These are phyloP conservation scores for Sindora glabra DNA, from an alignment of 306 rosid genomes.

Conservation along the genomic window DNA sequence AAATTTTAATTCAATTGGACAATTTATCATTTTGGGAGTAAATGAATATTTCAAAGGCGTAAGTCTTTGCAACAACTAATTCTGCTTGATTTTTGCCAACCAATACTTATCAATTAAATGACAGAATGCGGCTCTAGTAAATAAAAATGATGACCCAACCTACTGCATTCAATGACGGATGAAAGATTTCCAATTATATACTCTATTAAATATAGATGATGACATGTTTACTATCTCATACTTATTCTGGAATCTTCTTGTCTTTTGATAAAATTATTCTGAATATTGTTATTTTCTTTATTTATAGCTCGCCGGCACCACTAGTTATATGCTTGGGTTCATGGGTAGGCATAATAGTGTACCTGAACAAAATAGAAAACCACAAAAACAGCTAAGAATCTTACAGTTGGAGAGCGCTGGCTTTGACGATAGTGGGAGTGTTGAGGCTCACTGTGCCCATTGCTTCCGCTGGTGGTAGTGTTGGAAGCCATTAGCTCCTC, in stretches of 20 bases:
- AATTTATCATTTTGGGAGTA: too few relatives aligned
- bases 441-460: slow-evolving; percentile 34
- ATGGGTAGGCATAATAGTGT: background rate
- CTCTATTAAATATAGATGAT: too few relatives aligned
- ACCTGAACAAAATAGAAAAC: background rate
- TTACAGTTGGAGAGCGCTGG: slow-evolving; percentile 71
- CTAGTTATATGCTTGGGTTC: background rate
- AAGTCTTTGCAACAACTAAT: too few relatives aligned
- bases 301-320: slow-evolving; percentile 1
- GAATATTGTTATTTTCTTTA: background rate
- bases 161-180: background rate
- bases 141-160: too few relatives aligned
- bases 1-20: too few relatives aligned
- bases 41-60: too few relatives aligned
- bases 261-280: background rate
- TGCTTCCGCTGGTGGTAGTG: slow-evolving; percentile 26
- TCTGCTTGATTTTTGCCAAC: too few relatives aligned
- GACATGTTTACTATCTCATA: slow-evolving; percentile 12
- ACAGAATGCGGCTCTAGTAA: too few relatives aligned
- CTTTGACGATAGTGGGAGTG: slow-evolving; percentile 48
- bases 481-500: slow-evolving; percentile 65
- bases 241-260: background rate
- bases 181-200: background rate
- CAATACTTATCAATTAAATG: too few relatives aligned
- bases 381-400: slow-evolving; percentile 23